Evolutionary conservation across 1,284 basidiomycete species (phyloP).

Genomic region (Neolentinus lepideus): DNA sequence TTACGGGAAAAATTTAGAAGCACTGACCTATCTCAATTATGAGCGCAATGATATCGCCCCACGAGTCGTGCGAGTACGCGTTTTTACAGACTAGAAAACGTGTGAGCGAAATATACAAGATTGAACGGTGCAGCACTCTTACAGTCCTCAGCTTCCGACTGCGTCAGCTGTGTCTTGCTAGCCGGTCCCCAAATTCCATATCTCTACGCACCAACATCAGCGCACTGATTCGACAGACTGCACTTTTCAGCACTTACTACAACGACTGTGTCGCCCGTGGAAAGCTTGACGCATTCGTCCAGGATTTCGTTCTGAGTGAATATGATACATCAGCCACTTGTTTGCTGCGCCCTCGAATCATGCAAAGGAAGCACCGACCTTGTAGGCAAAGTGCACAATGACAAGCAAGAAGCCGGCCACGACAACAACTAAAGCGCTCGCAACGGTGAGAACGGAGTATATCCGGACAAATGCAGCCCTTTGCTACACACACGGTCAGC

Average conservation of each 20-base stretch:
- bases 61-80: conserved; percentile 52
- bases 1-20: background rate
- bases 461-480: conserved; percentile 44
- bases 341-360: background rate
- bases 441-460: conserved; percentile 46
- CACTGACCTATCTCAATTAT: conserved; percentile 42
- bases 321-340: background rate
- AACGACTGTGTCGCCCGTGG: conserved; percentile 25
- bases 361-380: conserved; percentile 34
- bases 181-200: background rate
- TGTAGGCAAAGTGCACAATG: conserved; percentile 60
- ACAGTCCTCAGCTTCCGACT: conserved; percentile 37
- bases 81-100: conserved; percentile 41
- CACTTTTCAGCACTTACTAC: conserved; percentile 11
- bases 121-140: conserved; percentile 19
- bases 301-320: conserved; percentile 42
- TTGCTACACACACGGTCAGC: conserved; percentile 37
- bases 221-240: background rate
- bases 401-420: conserved; percentile 49
- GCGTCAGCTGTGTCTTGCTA: background rate
- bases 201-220: background rate
- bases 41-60: conserved; percentile 53
- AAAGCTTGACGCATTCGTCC: conserved; percentile 32
- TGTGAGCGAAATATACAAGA: conserved; percentile 1
- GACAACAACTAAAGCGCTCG: conserved; percentile 43